Percentiles rank a stretch among this genome's conserved stretches.
Conservation (phyloP, 495 filamentous ascomycete genomes). For the Podospora tetraspora region DNA sequence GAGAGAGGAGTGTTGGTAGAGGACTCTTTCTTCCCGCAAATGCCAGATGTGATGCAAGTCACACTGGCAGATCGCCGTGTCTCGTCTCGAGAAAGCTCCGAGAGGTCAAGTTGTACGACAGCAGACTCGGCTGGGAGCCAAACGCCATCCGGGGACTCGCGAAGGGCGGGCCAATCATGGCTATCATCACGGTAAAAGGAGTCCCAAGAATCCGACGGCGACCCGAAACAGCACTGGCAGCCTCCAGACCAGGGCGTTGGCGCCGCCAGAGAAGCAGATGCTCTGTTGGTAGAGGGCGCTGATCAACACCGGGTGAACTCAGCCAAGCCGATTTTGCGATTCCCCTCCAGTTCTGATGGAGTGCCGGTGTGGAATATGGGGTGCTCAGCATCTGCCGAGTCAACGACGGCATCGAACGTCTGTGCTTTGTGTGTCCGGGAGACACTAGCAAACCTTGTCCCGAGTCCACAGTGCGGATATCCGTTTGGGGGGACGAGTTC, state of each 20-base stretch:
- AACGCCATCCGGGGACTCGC: slow-evolving; percentile 12
- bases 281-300: background rate
- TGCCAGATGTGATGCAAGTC: slow-evolving; percentile 10
- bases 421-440: slow-evolving; percentile 1
- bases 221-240: slow-evolving; percentile 10
- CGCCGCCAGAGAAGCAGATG: background rate
- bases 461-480: slow-evolving; percentile 6
- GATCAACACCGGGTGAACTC: slow-evolving; percentile 1
- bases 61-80: slow-evolving; percentile 13
- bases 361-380: slow-evolving; percentile 1
- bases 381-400: slow-evolving; percentile 10
- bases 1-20: background rate
- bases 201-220: slow-evolving; percentile 5
- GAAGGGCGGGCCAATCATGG: slow-evolving; percentile 14
- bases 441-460: slow-evolving; percentile 3
- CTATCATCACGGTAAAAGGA: slow-evolving; percentile 13
- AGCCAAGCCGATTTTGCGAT: background rate
- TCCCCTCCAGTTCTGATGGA: background rate
- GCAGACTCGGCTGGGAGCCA: slow-evolving; percentile 10
- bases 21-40: background rate
- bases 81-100: slow-evolving; percentile 16
- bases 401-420: slow-evolving; percentile 2
- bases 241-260: slow-evolving; percentile 2
- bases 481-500: background rate
- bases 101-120: slow-evolving; percentile 10